Conservation (phyloP, 192 early-diverging fungal genomes). For the Podila epicladia region DNA sequence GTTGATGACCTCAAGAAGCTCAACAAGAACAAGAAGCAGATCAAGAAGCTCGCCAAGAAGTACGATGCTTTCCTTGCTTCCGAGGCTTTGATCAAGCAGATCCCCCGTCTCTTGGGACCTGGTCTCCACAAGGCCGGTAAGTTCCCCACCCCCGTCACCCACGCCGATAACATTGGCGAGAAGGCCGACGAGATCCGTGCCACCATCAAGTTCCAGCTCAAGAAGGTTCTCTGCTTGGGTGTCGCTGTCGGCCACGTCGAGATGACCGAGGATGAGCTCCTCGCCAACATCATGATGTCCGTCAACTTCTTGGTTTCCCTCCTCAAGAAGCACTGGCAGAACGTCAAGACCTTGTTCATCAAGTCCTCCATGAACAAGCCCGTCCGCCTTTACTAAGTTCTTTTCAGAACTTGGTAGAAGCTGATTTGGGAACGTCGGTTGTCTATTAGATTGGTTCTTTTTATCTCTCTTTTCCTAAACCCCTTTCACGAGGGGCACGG, state of each 20-base stretch:
- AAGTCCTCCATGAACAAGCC: slow-evolving; percentile 98
- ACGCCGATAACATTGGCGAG: slow-evolving; percentile 84
- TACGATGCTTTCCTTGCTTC: slow-evolving; percentile 98
- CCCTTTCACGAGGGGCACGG: slow-evolving; percentile 2
- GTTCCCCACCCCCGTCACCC: slow-evolving; percentile 96
- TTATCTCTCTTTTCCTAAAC: slow-evolving; percentile 3
- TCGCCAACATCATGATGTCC: slow-evolving; percentile 97
- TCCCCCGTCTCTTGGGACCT: slow-evolving; percentile 97
- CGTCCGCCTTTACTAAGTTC: slow-evolving; percentile 82
- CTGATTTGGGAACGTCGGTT: slow-evolving; percentile 6
- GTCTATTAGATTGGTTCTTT: slow-evolving; percentile 15
- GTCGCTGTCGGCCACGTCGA: slow-evolving; percentile 95
- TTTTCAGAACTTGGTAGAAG: background rate
- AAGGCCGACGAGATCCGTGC: slow-evolving; percentile 95
- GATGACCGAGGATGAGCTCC: slow-evolving; percentile 95
- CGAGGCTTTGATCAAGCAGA: slow-evolving; percentile 98
- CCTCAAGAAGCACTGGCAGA: slow-evolving; percentile 99
- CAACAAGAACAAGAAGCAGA: slow-evolving; percentile 99
- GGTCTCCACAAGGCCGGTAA: slow-evolving; percentile 99
- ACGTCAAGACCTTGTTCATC: slow-evolving; percentile 97
- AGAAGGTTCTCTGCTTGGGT: slow-evolving; percentile 98
- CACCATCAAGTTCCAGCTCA: slow-evolving; percentile 99
- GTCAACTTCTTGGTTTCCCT: slow-evolving; percentile 99
- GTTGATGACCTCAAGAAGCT: slow-evolving; percentile 99
- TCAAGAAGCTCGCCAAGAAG: slow-evolving; percentile 99